A percentile compares a stretch with the other conserved stretches of the same genome.
These are phyloP conservation scores for Phytopythium boreale DNA, from an alignment of 352 stramenopile species.

Conservation along the genomic window DNA sequence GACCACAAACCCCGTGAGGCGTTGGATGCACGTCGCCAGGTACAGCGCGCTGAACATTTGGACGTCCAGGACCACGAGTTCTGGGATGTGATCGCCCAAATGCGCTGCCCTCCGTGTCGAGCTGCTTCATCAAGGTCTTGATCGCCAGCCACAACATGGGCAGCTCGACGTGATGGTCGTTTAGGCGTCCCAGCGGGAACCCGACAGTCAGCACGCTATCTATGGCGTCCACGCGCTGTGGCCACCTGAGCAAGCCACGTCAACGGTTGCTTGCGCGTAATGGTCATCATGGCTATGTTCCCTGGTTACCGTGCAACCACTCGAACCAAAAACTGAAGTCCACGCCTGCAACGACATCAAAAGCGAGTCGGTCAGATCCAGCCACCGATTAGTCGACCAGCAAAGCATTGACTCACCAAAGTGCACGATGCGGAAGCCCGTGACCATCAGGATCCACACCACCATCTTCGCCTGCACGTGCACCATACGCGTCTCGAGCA, in stretches of 20 bases:
- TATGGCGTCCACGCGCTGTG: too few relatives aligned
- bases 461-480: slow-evolving; percentile 25
- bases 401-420: slow-evolving; percentile 13
- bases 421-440: slow-evolving; percentile 20
- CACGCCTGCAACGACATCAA: slow-evolving; percentile 8
- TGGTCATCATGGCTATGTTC: too few relatives aligned
- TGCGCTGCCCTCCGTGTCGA: neutral
- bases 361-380: neutral
- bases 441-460: slow-evolving; percentile 23
- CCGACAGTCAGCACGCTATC: too few relatives aligned
- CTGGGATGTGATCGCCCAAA: slow-evolving; percentile 8
- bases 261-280: too few relatives aligned
- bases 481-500: slow-evolving; percentile 15
- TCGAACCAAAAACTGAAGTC: slow-evolving; percentile 24
- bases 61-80: slow-evolving; percentile 15
- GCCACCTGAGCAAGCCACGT: too few relatives aligned
- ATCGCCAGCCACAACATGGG: slow-evolving; percentile 6
- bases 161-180: neutral
- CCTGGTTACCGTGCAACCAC: slow-evolving; percentile 8
- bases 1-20: neutral
- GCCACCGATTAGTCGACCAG: too few relatives aligned
- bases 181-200: too few relatives aligned
- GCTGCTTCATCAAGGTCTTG: slow-evolving; percentile 9
- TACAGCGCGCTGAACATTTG: slow-evolving; percentile 21
- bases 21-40: slow-evolving; percentile 16